A percentile compares a stretch with the other conserved stretches of the same genome.
Evolutionary conservation across 495 filamentous ascomycete genomes (phyloP).

Genomic region (Staphylotrichum tortipilum): DNA sequence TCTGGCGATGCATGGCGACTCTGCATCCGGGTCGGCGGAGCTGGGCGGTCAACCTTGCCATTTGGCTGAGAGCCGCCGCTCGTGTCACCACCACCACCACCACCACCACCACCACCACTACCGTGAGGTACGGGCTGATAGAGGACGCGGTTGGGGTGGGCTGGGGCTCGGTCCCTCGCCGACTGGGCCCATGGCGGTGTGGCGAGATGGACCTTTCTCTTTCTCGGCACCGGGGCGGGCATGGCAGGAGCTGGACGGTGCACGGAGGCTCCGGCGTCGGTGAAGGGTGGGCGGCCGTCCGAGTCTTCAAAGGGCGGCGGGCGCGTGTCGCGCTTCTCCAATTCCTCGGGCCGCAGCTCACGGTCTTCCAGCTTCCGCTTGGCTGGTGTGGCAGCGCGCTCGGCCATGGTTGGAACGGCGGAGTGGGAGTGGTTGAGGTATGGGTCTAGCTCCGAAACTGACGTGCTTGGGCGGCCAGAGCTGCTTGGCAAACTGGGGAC

Average conservation of each 20-base stretch:
- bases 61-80: slow-evolving; percentile 27
- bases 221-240: slow-evolving; percentile 24
- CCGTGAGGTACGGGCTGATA: slow-evolving; percentile 24
- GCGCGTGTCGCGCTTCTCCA: slow-evolving; percentile 35
- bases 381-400: slow-evolving; percentile 30
- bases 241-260: slow-evolving; percentile 19
- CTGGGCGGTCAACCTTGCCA: slow-evolving; percentile 31
- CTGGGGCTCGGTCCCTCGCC: slow-evolving; percentile 18
- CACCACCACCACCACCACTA: too few relatives aligned
- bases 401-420: slow-evolving; percentile 25
- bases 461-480: slow-evolving; percentile 31
- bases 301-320: slow-evolving; percentile 33
- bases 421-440: slow-evolving; percentile 26
- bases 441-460: slow-evolving; percentile 35
- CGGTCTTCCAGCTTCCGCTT: slow-evolving; percentile 50
- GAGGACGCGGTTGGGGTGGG: slow-evolving; percentile 31
- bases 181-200: slow-evolving; percentile 40
- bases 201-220: slow-evolving; percentile 25
- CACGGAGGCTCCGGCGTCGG: slow-evolving; percentile 12
- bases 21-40: not conserved
- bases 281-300: slow-evolving; percentile 30
- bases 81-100: too few relatives aligned
- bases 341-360: slow-evolving; percentile 35
- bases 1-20: slow-evolving; percentile 44
- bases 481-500: slow-evolving; percentile 44